Evolutionary conservation across 768 basidiomycete genomes (phyloP), one percentile per base, ranked within the genome.

Genomic region (Podaxis rugospora): DNA sequence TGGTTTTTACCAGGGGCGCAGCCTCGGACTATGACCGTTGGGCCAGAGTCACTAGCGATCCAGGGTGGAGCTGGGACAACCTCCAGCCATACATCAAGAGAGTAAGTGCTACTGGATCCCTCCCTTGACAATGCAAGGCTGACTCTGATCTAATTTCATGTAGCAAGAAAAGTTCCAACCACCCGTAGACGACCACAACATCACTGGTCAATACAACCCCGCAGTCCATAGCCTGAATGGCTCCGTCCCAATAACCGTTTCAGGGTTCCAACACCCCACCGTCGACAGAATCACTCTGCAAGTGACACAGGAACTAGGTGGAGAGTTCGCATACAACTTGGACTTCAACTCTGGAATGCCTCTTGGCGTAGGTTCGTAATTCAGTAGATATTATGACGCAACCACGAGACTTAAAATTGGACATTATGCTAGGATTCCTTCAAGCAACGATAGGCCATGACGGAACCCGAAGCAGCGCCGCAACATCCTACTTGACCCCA

Each of bases 1-100:
- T 74, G 70, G 56, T 65, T 13, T 75, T 72, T 56, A 70, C 69
- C 28, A 68, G 71, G 3, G 74, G 75, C 2, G 66, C 71, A 11
- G 53, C 60, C 6, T 67, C 66, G 2, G 72, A 74, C 53, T 74
- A 62, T 35, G 64, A 74, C 55, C 63, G 68, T 1, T 70, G 64
- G 57, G 71, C 72, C 6, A 50, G 47, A 23, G 56, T 70, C 1
- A 66, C 68, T 9, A 66, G 68, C 4, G 74, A 74, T 52, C 36
- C 49, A 5, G 68, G 71, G 1, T 75, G 74, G 74, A 69, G 68
- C 11, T 75, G 74, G 74, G 63, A 72, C 21, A 63, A 52, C 5
- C 61, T 75, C 16, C 59, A 67, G 32, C 66, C 69, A 16, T 73
- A 72, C 52, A 63, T 72, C 52, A 25, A 55, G 23, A 73, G 68